Conservation (phyloP, 2,329 filamentous ascomycete genomes). For the Aspergillus sp. region DNA sequence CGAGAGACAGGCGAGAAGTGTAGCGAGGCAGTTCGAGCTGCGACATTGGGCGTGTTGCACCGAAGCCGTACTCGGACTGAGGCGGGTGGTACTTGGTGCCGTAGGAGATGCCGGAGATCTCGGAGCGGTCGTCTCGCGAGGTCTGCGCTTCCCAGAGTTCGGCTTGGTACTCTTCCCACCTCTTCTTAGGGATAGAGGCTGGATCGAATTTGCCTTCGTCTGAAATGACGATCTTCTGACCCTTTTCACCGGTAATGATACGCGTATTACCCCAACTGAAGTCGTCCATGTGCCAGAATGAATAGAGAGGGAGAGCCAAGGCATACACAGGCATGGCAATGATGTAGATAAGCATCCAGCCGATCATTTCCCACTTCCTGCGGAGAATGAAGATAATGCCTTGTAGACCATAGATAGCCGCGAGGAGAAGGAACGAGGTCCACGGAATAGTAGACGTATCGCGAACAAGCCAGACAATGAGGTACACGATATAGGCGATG, state of each 20-base stretch:
- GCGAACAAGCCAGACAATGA: conserved; percentile 73
- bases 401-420: conserved; percentile 95
- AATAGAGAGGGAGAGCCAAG: conserved; percentile 85
- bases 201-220: conserved; percentile 99
- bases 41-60: conserved; percentile 64
- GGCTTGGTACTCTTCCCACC: conserved; percentile 98
- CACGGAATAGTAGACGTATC: conserved; percentile 72
- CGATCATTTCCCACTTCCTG: conserved; percentile 99
- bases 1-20: conserved; percentile 76
- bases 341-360: conserved; percentile 98
- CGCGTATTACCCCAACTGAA: conserved; percentile 99
- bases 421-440: conserved; percentile 87
- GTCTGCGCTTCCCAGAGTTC: conserved; percentile 97
- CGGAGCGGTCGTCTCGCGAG: conserved; percentile 79
- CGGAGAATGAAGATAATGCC: conserved; percentile 95
- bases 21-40: conserved; percentile 62
- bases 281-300: conserved; percentile 99
- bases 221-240: conserved; percentile 87
- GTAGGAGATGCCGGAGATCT: conserved; percentile 92
- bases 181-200: conserved; percentile 89
- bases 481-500: conserved; percentile 84
- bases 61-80: conserved; percentile 73
- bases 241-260: conserved; percentile 91
- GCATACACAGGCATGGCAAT: conserved; percentile 89
- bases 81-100: conserved; percentile 77